Percentiles rank a stretch among this genome's conserved stretches.
phyloP scores from a whole-genome alignment of 176 grass and related monocot genomes.

The Musa schizocarpa region DNA sequence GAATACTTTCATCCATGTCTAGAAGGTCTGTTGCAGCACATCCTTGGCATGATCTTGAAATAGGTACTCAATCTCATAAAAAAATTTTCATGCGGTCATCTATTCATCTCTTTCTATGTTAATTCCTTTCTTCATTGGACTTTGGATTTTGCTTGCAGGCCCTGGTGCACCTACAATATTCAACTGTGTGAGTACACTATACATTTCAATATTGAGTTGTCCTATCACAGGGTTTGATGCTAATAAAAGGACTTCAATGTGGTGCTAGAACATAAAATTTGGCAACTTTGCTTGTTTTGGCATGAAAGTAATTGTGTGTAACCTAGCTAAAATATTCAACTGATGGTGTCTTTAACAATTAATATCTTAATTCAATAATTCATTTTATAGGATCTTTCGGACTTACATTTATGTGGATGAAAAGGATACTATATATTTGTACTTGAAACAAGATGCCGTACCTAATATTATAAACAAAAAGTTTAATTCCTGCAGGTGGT shows the following conservation, averaged over 20 bases:
- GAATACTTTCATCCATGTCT: constrained; percentile 71
- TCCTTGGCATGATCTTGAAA: constrained; percentile 99
- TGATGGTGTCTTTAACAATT: background rate
- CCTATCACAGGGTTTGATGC: background rate
- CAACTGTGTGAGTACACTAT: constrained; percentile 65
- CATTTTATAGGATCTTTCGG: no score
- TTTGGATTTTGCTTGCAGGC: constrained; percentile 33
- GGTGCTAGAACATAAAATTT: background rate
- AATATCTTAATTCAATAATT: background rate
- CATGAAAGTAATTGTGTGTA: background rate
- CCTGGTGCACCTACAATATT: constrained; percentile 81
- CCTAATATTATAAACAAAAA: no score
- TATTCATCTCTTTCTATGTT: background rate
- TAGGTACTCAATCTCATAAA: constrained; percentile 43
- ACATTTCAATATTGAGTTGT: background rate
- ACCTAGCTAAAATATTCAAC: background rate
- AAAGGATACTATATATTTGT: background rate
- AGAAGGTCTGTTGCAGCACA: constrained; percentile 74
- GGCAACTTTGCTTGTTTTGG: background rate
- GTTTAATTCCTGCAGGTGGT: constrained; percentile 41
- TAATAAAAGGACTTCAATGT: background rate
- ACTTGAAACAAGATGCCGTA: background rate
- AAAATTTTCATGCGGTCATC: background rate
- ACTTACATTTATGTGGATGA: background rate
- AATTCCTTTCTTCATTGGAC: background rate